Evolutionary conservation across 2,329 filamentous ascomycete species (phyloP).

Genomic region (Neofusicoccum laricinum): DNA sequence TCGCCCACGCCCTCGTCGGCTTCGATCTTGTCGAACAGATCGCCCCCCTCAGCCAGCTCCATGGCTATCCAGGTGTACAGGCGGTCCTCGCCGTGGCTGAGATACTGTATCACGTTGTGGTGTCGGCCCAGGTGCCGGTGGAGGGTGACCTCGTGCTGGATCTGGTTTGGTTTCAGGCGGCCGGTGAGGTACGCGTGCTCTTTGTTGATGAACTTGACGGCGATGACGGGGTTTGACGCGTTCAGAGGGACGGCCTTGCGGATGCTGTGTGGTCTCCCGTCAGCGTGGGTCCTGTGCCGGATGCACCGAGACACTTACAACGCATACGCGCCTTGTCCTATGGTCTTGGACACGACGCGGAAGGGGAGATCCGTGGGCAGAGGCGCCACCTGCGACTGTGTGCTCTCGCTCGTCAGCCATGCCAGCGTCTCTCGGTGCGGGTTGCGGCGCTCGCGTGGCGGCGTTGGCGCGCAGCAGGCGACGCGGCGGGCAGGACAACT

Average conservation of each 20-base stretch:
- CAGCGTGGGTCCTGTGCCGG: conserved; percentile 10
- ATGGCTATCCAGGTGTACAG: conserved; percentile 97
- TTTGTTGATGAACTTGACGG: conserved; percentile 98
- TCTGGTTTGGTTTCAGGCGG: conserved; percentile 82
- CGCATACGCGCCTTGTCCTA: conserved; percentile 94
- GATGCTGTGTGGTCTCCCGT: conserved; percentile 56
- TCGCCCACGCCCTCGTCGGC: conserved; percentile 92
- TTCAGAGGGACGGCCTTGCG: conserved; percentile 85
- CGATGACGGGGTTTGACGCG: conserved; percentile 73
- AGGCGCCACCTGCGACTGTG: conserved; percentile 82
- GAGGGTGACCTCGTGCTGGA: conserved; percentile 86
- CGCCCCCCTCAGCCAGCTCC: conserved; percentile 92
- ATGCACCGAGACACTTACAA: conserved; percentile 61
- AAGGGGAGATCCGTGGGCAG: conserved; percentile 85
- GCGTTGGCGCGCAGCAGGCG: neutral
- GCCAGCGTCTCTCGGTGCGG: neutral
- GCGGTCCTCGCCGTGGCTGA: conserved; percentile 78
- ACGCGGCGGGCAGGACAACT: neutral
- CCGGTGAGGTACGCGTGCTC: conserved; percentile 87
- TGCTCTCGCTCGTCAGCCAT: neutral
- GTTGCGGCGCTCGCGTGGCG: neutral
- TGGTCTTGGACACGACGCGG: conserved; percentile 91
- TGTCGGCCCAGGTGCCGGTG: conserved; percentile 88
- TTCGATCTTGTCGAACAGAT: conserved; percentile 99
- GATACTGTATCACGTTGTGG: conserved; percentile 90